Conservation (phyloP, 345 rosid species). For the Geranium brycei region DNA sequence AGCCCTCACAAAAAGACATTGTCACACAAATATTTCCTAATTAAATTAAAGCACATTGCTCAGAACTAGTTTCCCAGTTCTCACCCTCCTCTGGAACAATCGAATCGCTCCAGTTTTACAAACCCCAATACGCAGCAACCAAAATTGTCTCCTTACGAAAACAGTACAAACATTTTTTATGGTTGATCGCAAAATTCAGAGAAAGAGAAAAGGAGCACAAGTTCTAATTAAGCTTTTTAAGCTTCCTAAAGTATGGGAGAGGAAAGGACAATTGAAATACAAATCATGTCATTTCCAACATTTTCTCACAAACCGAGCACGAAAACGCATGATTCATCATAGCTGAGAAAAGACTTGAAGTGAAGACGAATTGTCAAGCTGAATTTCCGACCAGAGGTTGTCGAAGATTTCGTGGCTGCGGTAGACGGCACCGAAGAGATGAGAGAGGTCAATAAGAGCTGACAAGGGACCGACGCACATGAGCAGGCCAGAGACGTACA, state of each 20-base stretch:
- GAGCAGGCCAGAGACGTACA: conserved; percentile 62
- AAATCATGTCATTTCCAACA: no score
- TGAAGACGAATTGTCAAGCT: conserved; percentile 53
- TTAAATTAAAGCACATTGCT: no score
- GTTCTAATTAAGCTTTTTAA: no score
- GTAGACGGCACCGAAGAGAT: conserved; percentile 61
- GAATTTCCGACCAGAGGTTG: conserved; percentile 57
- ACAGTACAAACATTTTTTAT: not conserved
- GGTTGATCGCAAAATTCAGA: not conserved
- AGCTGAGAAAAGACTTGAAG: conserved; percentile 29
- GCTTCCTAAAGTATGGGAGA: no score
- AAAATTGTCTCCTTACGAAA: not conserved
- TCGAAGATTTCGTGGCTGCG: conserved; percentile 62
- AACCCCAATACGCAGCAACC: not conserved
- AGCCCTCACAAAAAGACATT: not conserved
- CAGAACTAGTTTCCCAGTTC: not conserved
- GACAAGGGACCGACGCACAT: conserved; percentile 83
- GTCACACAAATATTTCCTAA: not conserved
- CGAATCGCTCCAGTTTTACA: not conserved
- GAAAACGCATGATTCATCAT: not conserved
- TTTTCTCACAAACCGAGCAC: not conserved
- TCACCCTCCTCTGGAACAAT: not conserved
- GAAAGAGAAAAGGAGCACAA: no score
- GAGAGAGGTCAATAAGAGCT: conserved; percentile 33
- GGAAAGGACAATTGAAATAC: no score